Evolutionary conservation across 257 asterid species (phyloP).

Genomic region (Ocimum tenuiflorum): DNA sequence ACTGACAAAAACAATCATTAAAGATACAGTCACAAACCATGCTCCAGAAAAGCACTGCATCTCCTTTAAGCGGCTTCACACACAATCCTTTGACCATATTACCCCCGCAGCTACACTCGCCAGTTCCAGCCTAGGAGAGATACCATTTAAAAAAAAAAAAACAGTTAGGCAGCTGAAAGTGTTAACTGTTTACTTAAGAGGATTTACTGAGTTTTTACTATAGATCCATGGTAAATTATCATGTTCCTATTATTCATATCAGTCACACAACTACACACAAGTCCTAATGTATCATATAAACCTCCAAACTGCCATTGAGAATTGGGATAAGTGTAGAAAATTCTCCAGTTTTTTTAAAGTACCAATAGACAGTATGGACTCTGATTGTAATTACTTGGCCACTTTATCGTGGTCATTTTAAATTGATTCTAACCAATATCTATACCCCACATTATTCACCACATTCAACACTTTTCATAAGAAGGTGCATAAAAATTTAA

Average conservation of each 20-base stretch:
- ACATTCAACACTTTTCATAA: not conserved
- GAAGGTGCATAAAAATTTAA: not conserved
- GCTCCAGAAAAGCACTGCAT: constrained; percentile 93
- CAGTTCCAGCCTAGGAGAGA: constrained; percentile 55
- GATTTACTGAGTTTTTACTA: not conserved
- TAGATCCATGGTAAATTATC: not conserved
- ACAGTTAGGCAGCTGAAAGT: too few species aligned
- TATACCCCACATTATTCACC: not conserved
- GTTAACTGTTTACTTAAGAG: too few species aligned
- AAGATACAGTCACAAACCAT: constrained; percentile 43
- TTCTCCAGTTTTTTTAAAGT: not conserved
- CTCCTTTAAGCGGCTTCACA: constrained; percentile 75
- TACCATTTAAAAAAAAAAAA: constrained; percentile 15
- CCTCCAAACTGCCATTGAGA: not conserved
- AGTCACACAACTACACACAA: not conserved
- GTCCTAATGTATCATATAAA: not conserved
- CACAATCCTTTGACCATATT: constrained; percentile 59
- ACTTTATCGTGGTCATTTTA: not conserved
- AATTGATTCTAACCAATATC: not conserved
- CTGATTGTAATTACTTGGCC: not conserved
- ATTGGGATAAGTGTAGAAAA: not conserved
- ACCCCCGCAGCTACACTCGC: constrained; percentile 80
- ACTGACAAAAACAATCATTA: not conserved
- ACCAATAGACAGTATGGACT: not conserved
- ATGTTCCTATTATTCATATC: not conserved